Evolutionary conservation across 306 rosid genomes (phyloP).

Genomic region (Prunus davidiana): DNA sequence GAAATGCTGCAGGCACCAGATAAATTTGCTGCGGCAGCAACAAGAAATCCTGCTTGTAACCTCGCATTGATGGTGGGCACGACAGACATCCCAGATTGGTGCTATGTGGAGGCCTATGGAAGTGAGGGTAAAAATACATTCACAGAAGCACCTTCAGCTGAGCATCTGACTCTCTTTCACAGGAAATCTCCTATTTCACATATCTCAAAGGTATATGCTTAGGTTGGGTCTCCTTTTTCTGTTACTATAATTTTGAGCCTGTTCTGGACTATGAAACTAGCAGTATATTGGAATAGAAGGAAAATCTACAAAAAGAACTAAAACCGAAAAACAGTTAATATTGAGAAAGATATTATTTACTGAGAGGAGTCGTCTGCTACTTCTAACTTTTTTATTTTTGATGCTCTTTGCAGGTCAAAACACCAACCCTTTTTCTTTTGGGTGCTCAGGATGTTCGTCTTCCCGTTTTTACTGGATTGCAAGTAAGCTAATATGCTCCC

Average conservation of each 20-base stretch:
- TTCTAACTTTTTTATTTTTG: constrained; percentile 3
- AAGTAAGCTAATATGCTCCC: not conserved
- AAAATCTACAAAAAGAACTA: constrained; percentile 4
- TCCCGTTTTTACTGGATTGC: constrained; percentile 1
- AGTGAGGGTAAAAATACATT: constrained; percentile 38
- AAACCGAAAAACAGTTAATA: not conserved
- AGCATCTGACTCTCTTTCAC: constrained; percentile 49
- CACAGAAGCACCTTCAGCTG: constrained; percentile 49
- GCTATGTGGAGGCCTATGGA: constrained; percentile 66
- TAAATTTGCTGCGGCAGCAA: constrained; percentile 68
- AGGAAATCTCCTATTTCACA: constrained; percentile 77
- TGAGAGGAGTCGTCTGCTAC: not conserved
- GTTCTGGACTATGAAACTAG: not conserved
- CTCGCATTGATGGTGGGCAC: constrained; percentile 75
- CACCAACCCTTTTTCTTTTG: constrained; percentile 70
- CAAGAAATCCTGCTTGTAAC: constrained; percentile 77
- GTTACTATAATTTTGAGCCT: not conserved
- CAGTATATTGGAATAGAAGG: not conserved
- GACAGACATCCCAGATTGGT: constrained; percentile 86
- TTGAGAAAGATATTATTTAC: not conserved
- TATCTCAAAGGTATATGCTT: constrained; percentile 45
- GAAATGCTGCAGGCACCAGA: constrained; percentile 60
- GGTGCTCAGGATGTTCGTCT: constrained; percentile 81
- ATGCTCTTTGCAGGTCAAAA: constrained; percentile 56
- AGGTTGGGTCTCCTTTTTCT: not conserved